phyloP scores from a whole-genome alignment of 768 basidiomycete genomes.

The Kwoniella dendrophila region DNA sequence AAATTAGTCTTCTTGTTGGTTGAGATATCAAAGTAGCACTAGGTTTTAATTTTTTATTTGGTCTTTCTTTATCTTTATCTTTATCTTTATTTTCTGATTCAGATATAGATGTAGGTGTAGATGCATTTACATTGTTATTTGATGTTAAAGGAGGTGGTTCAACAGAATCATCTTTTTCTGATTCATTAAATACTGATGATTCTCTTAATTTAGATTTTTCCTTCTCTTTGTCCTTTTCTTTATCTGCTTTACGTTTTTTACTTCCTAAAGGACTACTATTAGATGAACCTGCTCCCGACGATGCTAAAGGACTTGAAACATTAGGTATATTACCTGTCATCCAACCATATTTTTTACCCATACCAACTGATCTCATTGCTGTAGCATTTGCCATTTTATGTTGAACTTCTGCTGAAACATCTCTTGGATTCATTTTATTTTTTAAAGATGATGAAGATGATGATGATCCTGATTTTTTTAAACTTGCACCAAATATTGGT shows the following conservation, averaged over 20 bases:
- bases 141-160: conserved; percentile 12
- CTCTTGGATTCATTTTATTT: conserved; percentile 25
- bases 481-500: neutral
- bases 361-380: conserved; percentile 39
- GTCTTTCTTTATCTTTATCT: conserved; percentile 14
- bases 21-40: too few species aligned
- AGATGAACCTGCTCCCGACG: too few species aligned
- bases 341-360: conserved; percentile 45
- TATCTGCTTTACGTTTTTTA: conserved; percentile 28
- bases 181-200: conserved; percentile 7
- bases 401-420: conserved; percentile 40
- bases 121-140: neutral
- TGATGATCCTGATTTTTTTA: neutral
- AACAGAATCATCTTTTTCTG: neutral
- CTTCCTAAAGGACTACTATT: neutral
- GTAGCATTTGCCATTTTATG: conserved; percentile 45
- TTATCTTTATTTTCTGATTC: neutral
- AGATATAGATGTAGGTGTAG: conserved; percentile 4
- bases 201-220: conserved; percentile 13
- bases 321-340: conserved; percentile 39
- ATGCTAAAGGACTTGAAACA: conserved; percentile 37
- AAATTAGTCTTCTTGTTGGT: conserved; percentile 18
- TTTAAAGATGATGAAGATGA: neutral
- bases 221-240: conserved; percentile 19
- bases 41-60: conserved; percentile 12